Evolutionary conservation across 108 stramenopile species (phyloP).

Genomic region (Aurantiochytrium sp.): DNA sequence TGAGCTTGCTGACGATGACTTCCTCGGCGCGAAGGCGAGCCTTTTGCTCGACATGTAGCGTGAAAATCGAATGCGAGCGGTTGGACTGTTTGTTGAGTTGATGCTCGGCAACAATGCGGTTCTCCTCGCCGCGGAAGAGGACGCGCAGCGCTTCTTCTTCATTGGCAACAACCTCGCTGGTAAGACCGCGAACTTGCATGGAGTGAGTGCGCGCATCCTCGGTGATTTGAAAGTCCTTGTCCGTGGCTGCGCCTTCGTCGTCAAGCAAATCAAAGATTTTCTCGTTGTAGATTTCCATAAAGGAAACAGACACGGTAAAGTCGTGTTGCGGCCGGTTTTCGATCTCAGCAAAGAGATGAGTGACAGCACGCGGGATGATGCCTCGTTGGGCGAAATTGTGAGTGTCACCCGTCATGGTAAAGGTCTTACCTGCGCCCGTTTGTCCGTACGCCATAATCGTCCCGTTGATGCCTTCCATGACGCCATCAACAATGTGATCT

Average conservation of each 20-base stretch:
- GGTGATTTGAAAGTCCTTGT: constrained; percentile 20
- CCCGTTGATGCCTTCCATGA: constrained; percentile 36
- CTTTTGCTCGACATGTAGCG: constrained; percentile 49
- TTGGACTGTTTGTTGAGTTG: constrained; percentile 54
- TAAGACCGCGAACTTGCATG: constrained; percentile 45
- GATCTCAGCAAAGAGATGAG: constrained; percentile 38
- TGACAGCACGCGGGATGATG: constrained; percentile 36
- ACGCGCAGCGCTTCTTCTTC: constrained; percentile 35
- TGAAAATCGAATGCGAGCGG: constrained; percentile 60
- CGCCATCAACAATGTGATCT: constrained; percentile 42
- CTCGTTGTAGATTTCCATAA: constrained; percentile 49
- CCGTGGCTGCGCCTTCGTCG: background rate
- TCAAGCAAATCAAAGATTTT: constrained; percentile 36
- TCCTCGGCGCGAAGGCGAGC: constrained; percentile 48
- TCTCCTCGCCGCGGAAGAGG: constrained; percentile 35
- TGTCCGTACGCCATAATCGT: constrained; percentile 48
- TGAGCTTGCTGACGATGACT: constrained; percentile 47
- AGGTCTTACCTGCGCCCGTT: constrained; percentile 44
- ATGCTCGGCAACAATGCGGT: constrained; percentile 45
- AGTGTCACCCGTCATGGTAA: constrained; percentile 47
- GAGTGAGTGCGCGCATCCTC: constrained; percentile 36
- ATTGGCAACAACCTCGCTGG: constrained; percentile 28
- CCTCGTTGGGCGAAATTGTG: constrained; percentile 38
- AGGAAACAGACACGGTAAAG: constrained; percentile 24
- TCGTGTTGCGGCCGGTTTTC: constrained; percentile 23